Evolutionary conservation across 345 rosid genomes (phyloP), one percentile per base, ranked within the genome.

Genomic region (Moricandia moricandioides): DNA sequence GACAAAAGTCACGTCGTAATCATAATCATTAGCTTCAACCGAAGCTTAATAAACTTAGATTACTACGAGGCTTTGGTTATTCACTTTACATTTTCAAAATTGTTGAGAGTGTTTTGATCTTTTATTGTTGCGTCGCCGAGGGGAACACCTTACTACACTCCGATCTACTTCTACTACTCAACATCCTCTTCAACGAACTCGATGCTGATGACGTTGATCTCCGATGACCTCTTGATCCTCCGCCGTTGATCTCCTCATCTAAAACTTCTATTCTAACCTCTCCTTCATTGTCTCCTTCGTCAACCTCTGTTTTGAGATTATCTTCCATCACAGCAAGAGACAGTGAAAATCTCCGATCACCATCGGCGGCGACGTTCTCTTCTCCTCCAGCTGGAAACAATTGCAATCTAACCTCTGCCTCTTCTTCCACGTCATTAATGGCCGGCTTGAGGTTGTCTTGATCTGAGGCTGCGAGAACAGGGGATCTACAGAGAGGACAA

Each of bases 401-500:
- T 26, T n/a, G 82, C 26, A 62, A 2, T 47, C 37, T 18, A 55
- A 69, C 78, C 24, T 79, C 74, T 21, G 29, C 47, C 14, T 59
- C 83, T 14, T 47, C 56, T 52, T 52, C 57, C 8, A 72, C 21
- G 9, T 14, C 9, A 8, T 14, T 51, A 3, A 51, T 51, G 69
- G 84, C 83, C 24, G 18, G 56, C 16, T 51, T 68, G 27, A 76
- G 70, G 1, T 39, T 62, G 2, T 39, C 70, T 40, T 76, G 34
- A 12, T 3, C 51, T 0, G 79, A 35, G 24, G 6, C 11, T 9
- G 52, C 13, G 16, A 77, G 80, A 77, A 77, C 76, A 70, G 80
- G 55, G 27, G 71, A 70, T 69, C 97, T 77, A 75, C 98, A 92
- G 30, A 84, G 78, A 57, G 98, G 98, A 58, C 98, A 92, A 43